Percentiles rank a stretch among this genome's conserved stretches.
Conservation (phyloP, 495 filamentous ascomycete species). For the Aspergillus sclerotioniger region DNA sequence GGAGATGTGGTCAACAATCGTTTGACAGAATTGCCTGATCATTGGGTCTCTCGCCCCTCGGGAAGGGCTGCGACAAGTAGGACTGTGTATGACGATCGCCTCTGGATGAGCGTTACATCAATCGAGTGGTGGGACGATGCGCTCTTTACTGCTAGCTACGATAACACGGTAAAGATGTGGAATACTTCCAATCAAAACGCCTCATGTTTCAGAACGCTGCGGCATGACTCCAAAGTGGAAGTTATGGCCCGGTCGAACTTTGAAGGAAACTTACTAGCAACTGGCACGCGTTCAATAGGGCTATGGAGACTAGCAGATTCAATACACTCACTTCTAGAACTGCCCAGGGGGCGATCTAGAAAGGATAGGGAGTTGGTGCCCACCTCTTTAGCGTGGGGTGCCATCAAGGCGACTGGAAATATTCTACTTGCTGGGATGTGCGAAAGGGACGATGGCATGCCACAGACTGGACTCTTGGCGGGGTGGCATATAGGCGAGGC, state of each 20-base stretch:
- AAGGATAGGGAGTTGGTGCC: constrained; percentile 57
- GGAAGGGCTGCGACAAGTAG: constrained; percentile 49
- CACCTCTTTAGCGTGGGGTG: constrained; percentile 73
- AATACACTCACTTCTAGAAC: constrained; percentile 18
- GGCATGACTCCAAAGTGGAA: constrained; percentile 67
- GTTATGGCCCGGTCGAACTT: constrained; percentile 60
- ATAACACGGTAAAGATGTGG: constrained; percentile 79
- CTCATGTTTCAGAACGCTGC: constrained; percentile 49
- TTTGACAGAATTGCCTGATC: constrained; percentile 66
- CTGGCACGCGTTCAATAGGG: constrained; percentile 39
- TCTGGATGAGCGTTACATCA: constrained; percentile 76
- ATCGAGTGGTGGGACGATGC: constrained; percentile 65
- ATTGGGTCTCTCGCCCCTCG: constrained; percentile 58
- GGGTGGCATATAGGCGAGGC: constrained; percentile 63
- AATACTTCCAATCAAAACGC: constrained; percentile 36
- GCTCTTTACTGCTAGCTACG: constrained; percentile 79
- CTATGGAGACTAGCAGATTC: constrained; percentile 29
- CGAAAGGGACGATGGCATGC: constrained; percentile 53
- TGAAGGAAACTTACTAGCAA: constrained; percentile 46
- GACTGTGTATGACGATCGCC: constrained; percentile 60
- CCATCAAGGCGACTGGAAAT: constrained; percentile 43
- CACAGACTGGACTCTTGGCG: constrained; percentile 66
- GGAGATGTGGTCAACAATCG: constrained; percentile 57
- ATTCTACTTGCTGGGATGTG: constrained; percentile 77
- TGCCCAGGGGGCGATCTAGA: constrained; percentile 26